Evolutionary conservation across 768 basidiomycete genomes (phyloP), one percentile per base, ranked within the genome.

Genomic region (Trametes meyenii): DNA sequence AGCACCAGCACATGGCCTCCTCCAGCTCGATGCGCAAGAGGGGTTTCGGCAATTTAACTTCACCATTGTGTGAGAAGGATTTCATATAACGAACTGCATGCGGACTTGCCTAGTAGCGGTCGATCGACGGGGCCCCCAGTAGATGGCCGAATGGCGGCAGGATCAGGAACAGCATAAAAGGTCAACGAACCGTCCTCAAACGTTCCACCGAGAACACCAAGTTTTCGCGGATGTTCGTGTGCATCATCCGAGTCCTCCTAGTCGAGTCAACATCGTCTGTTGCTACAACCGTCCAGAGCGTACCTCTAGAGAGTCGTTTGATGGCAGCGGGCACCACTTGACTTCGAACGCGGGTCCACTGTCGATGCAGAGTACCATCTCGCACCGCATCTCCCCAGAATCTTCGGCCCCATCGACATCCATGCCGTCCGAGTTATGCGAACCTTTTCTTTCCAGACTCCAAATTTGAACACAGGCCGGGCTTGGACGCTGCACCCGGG

Each of bases 321-420:
- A 85, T 0, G 95, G 94, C 29, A 94, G 71, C 3, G 96, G 96
- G 73, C 96, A 96, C 96, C 96, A 98, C 74, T 89, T 94, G 14
- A 96, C 71, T 51, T 92, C 89, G 65, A 86, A 83, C 2, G 87
- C 90, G 4, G 90, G 83, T 0, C 96, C 94, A 19, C 80, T 79
- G n/a, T 95, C 88, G 10, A 94, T 65, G 63, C 94, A 96, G 0
- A 98, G 69, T 2, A 95, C 87, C 81, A 97, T 81, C 70, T 93
- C 94, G 65, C 95, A 96, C 17, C 70, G 77, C 79, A 92, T 82
- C 57, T 78, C 73, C 0, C 86, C 86, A 0, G 62, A 50, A 48
- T 82, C 76, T 40, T 69, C 58, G 39, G 40, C 16, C 3, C 36
- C 29, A 44, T 64, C 63, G 0, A 62, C 52, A 17, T 65, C 42